phyloP scores from a whole-genome alignment of 2,329 filamentous ascomycete species.

The Talaromyces funiculosus region DNA sequence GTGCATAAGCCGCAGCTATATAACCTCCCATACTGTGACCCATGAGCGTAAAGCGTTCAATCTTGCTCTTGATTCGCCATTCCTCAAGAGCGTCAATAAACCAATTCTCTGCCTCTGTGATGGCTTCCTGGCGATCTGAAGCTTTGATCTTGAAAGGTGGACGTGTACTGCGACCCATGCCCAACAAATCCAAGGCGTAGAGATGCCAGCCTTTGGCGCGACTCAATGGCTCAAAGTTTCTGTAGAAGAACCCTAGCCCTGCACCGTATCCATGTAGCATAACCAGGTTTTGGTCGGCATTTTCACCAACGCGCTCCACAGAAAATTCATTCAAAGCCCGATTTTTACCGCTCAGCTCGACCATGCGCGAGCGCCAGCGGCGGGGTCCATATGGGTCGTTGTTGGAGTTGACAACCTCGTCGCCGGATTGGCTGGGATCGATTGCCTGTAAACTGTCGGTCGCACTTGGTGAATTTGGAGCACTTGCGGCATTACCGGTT shows the following conservation, averaged over 20 bases:
- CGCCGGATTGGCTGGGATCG: constrained; percentile 34
- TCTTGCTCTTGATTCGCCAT: constrained; percentile 81
- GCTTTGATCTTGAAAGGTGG: constrained; percentile 79
- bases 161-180: constrained; percentile 84
- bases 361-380: constrained; percentile 79
- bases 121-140: constrained; percentile 73
- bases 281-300: constrained; percentile 77
- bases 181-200: constrained; percentile 89
- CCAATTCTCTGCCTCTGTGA: constrained; percentile 86
- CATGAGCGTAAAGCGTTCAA: constrained; percentile 87
- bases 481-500: constrained; percentile 44
- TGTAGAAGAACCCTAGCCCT: constrained; percentile 95
- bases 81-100: constrained; percentile 95
- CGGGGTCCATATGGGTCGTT: constrained; percentile 79
- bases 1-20: constrained; percentile 85
- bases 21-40: constrained; percentile 94
- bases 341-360: constrained; percentile 77
- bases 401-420: constrained; percentile 45
- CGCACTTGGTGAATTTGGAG: constrained; percentile 22
- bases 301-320: constrained; percentile 74
- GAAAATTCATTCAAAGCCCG: constrained; percentile 89
- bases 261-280: constrained; percentile 97
- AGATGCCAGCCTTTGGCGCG: constrained; percentile 76
- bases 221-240: constrained; percentile 87
- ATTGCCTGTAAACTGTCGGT: constrained; percentile 29